Evolutionary conservation across 306 rosid species (phyloP), one percentile per base, ranked within the genome.

Genomic region (Ormosia semicastrata): DNA sequence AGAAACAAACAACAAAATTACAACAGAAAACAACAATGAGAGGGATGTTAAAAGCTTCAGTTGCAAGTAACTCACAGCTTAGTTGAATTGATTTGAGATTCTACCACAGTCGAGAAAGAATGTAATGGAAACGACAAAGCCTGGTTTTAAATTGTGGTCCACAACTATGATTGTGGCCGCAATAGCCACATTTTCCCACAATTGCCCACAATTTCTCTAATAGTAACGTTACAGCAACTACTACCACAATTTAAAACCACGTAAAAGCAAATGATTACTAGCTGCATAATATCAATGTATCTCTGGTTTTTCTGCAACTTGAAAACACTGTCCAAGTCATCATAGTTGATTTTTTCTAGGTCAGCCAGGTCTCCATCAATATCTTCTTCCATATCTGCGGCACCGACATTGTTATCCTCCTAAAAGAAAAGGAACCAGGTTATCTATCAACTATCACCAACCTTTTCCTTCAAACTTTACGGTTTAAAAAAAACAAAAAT

Each of bases 321-420:
- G 30, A 97, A 95, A 65, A 95, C 98, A 84, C 97, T 90, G 66
- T 95, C 99, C 77, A 95, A 85, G 81, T 95, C 98, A 79, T 95
- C 99, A 57, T 90, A 95, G 82, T 95, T 92, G 58, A 95, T 92
- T 70, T 82, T 92, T 66, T 93, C 99, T 53, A 95, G 66, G 85
- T 95, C 96, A n/a, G 90, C 96, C 79, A 95, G 50, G 58, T 95
- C 97, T 8, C 96, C 99, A 87, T 92, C 98, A 49, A 93, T 76
- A 88, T 93, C 99, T 86, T 95, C 99, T 63, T 93, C 98, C 98
- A 95, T 90, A 71, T 89, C 91, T 3, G 80, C 89, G 1, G 80
- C 86, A 82, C 86, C 96, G 1, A 18, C 93, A 76, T 88, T 86
- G 33, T 92, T 87, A 56, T 92, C 95, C 72, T 69, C 95, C 95